Evolutionary conservation across 1,284 basidiomycete species (phyloP).

Genomic region (Sphagnurus paluster): DNA sequence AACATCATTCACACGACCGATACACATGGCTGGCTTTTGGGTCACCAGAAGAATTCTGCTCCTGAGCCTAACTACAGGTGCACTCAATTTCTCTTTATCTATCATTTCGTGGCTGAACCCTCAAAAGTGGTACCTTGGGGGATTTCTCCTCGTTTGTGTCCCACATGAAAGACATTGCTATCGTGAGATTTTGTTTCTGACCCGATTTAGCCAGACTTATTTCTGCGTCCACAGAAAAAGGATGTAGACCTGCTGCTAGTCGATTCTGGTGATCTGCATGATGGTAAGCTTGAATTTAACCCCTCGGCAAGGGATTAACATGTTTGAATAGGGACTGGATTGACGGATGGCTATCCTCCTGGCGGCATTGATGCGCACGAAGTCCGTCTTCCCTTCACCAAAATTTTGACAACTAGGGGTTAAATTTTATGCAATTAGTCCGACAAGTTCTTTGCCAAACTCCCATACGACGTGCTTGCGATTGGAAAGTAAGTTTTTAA

Average conservation of each 20-base stretch:
- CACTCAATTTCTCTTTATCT: slow-evolving; percentile 9
- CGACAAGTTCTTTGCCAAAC: slow-evolving; percentile 69
- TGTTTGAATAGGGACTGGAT: slow-evolving; percentile 53
- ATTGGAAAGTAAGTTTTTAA: slow-evolving; percentile 72
- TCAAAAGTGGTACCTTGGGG: slow-evolving; percentile 75
- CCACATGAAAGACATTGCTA: slow-evolving; percentile 77
- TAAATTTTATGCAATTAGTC: slow-evolving; percentile 36
- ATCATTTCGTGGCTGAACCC: too few species aligned
- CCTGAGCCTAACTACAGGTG: slow-evolving; percentile 78
- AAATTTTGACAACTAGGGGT: too few species aligned
- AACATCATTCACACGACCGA: slow-evolving; percentile 84
- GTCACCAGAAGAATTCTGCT: slow-evolving; percentile 66
- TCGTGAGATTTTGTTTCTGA: slow-evolving; percentile 33
- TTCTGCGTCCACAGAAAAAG: slow-evolving; percentile 42
- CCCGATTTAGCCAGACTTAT: not conserved
- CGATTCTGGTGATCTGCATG: slow-evolving; percentile 80
- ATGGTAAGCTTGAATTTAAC: slow-evolving; percentile 46
- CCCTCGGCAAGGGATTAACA: not conserved
- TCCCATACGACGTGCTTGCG: slow-evolving; percentile 82
- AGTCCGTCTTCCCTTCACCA: slow-evolving; percentile 35
- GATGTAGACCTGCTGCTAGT: slow-evolving; percentile 72
- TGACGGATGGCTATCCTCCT: slow-evolving; percentile 70
- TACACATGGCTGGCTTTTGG: slow-evolving; percentile 79
- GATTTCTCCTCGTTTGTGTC: slow-evolving; percentile 80
- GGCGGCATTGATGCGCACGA: slow-evolving; percentile 76